A percentile compares a stretch with the other conserved stretches of the same genome.
Evolutionary conservation across 2,329 filamentous ascomycete genomes (phyloP).

Genomic region (Huntiella decipiens): DNA sequence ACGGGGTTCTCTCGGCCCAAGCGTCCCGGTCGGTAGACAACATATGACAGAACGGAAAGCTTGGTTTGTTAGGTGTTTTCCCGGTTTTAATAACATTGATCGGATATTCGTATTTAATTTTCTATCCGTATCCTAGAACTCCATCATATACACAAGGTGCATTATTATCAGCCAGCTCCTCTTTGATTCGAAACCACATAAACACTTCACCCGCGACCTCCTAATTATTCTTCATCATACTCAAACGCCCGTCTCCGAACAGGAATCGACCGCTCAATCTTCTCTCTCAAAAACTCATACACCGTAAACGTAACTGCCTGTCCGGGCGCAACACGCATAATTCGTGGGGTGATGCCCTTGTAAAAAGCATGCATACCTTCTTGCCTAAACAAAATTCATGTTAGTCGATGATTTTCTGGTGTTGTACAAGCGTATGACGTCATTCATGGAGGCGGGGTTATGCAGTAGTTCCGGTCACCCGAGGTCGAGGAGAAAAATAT

Average conservation of each 20-base stretch:
- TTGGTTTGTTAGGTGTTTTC: neutral
- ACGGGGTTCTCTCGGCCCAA: slow-evolving; percentile 60
- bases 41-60: neutral
- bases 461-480: neutral
- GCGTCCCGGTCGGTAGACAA: slow-evolving; percentile 45
- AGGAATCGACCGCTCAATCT: slow-evolving; percentile 35
- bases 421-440: slow-evolving; percentile 6
- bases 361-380: slow-evolving; percentile 92
- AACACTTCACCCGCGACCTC: too few relatives aligned
- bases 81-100: neutral
- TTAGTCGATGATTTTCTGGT: slow-evolving; percentile 5
- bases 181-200: neutral
- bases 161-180: neutral
- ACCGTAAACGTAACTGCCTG: slow-evolving; percentile 67
- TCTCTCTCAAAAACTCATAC: slow-evolving; percentile 58
- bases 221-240: slow-evolving; percentile 7
- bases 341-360: slow-evolving; percentile 93
- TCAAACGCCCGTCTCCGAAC: neutral
- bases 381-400: slow-evolving; percentile 35
- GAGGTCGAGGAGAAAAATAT: neutral
- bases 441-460: neutral
- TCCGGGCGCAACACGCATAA: slow-evolving; percentile 93
- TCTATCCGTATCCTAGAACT: neutral
- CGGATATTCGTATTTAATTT: neutral
- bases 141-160: neutral